phyloP scores from a whole-genome alignment of 2,329 filamentous ascomycete genomes.

The Alternaria brassicae region DNA sequence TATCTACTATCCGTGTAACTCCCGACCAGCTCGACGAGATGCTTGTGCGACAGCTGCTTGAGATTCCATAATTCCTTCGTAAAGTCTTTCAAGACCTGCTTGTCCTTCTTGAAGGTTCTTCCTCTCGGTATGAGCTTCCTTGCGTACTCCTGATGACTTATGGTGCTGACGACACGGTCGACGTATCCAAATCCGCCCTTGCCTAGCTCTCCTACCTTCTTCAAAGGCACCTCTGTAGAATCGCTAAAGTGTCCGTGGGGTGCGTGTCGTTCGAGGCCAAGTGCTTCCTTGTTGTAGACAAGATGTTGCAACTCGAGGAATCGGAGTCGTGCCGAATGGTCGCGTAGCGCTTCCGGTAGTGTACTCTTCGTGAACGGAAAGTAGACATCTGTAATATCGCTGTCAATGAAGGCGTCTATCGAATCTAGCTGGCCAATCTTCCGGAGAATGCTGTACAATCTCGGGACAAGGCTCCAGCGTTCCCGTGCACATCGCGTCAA shows the following conservation, averaged over 20 bases:
- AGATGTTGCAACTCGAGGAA: slow-evolving; percentile 24
- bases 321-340: background rate
- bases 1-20: slow-evolving; percentile 43
- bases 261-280: slow-evolving; percentile 14
- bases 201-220: slow-evolving; percentile 21
- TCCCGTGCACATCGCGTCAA: slow-evolving; percentile 10
- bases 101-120: slow-evolving; percentile 15
- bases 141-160: slow-evolving; percentile 30
- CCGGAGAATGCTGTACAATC: slow-evolving; percentile 24
- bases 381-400: slow-evolving; percentile 13
- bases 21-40: slow-evolving; percentile 30
- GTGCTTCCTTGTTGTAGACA: slow-evolving; percentile 15
- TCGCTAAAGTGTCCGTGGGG: slow-evolving; percentile 20
- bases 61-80: slow-evolving; percentile 22
- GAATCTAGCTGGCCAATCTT: slow-evolving; percentile 15
- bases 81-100: slow-evolving; percentile 16
- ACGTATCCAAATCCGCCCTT: slow-evolving; percentile 30
- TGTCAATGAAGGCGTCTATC: slow-evolving; percentile 19
- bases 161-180: slow-evolving; percentile 29
- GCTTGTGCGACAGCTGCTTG: slow-evolving; percentile 16
- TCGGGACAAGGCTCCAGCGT: slow-evolving; percentile 21
- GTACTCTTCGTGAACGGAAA: slow-evolving; percentile 11
- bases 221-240: slow-evolving; percentile 16
- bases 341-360: background rate
- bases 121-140: slow-evolving; percentile 30